These are phyloP conservation scores for Psilocybe tampanensis DNA, from an alignment of 768 basidiomycete species.

Conservation along the genomic window DNA sequence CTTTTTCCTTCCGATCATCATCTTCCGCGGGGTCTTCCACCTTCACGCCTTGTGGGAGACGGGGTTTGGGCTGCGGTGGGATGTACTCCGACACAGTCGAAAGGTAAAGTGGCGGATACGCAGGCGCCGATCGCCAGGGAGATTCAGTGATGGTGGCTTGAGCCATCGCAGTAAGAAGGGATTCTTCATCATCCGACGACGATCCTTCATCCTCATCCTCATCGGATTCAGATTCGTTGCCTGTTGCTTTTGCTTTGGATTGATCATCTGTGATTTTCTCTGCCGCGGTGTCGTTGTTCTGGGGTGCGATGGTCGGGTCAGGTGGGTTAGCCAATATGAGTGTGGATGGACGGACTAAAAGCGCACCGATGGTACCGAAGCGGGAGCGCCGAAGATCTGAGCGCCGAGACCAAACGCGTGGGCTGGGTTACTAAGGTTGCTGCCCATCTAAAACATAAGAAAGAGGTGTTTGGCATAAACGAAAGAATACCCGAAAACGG, in stretches of 20 bases:
- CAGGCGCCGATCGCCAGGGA: constrained; percentile 66
- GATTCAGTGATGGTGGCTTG: constrained; percentile 57
- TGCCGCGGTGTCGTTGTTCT: not conserved
- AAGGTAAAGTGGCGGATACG: constrained; percentile 70
- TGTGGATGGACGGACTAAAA: constrained; percentile 4
- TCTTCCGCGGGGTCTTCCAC: constrained; percentile 39
- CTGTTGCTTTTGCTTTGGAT: not conserved
- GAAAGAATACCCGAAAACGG: not conserved
- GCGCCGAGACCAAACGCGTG: constrained; percentile 57
- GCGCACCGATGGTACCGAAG: constrained; percentile 17
- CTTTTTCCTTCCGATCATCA: constrained; percentile 22
- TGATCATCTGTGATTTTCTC: not conserved
- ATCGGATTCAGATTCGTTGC: constrained; percentile 13
- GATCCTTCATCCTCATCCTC: constrained; percentile 7
- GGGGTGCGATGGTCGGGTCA: not conserved
- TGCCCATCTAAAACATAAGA: constrained; percentile 13
- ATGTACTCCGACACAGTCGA: constrained; percentile 78
- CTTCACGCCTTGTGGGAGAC: constrained; percentile 43
- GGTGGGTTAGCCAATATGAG: not conserved
- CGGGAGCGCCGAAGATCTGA: constrained; percentile 60
- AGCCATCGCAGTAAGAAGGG: constrained; percentile 60
- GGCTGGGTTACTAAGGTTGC: constrained; percentile 10
- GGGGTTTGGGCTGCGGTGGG: constrained; percentile 54
- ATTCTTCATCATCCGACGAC: constrained; percentile 34
- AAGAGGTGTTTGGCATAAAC: not conserved